These are phyloP conservation scores for Stygiomarasmius scandens DNA, from an alignment of 1,284 basidiomycete species.

Conservation along the genomic window DNA sequence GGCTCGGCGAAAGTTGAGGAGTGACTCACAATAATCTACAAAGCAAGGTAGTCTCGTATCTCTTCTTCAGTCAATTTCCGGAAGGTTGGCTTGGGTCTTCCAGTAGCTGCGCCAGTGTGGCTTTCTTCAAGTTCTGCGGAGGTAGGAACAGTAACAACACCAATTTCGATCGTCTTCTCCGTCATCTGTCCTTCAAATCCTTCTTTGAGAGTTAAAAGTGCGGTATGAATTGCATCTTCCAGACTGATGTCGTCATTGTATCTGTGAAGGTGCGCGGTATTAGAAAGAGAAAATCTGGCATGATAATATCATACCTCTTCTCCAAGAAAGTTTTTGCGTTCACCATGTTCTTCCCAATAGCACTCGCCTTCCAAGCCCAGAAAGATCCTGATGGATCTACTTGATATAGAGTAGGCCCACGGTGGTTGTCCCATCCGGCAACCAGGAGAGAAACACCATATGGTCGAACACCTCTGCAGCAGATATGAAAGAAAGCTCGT, in stretches of 20 bases:
- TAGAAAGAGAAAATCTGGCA: conserved; percentile 10
- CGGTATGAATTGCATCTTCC: conserved; percentile 99
- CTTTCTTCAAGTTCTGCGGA: conserved; percentile 74
- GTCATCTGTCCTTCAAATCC: conserved; percentile 99
- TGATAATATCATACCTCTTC: conserved; percentile 72
- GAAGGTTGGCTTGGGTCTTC: conserved; percentile 84
- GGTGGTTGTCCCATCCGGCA: conserved; percentile 92
- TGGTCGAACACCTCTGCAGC: conserved; percentile 88
- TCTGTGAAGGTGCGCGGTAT: conserved; percentile 46
- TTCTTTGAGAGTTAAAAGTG: conserved; percentile 97
- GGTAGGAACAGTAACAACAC: conserved; percentile 89
- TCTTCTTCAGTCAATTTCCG: conserved; percentile 93
- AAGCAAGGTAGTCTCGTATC: conserved; percentile 89
- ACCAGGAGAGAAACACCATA: conserved; percentile 97
- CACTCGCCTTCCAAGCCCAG: conserved; percentile 99
- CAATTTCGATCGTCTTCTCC: conserved; percentile 99
- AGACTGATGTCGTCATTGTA: conserved; percentile 99
- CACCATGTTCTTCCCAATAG: conserved; percentile 99
- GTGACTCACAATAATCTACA: conserved; percentile 46
- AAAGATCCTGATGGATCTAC: conserved; percentile 98
- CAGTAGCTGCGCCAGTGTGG: conserved; percentile 73
- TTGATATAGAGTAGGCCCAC: conserved; percentile 94
- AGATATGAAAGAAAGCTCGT: conserved; percentile 25
- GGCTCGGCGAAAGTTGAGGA: not conserved
- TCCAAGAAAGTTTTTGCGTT: conserved; percentile 99